Evolutionary conservation across 2,329 filamentous ascomycete genomes (phyloP).

Genomic region (Calonectria crousiana): DNA sequence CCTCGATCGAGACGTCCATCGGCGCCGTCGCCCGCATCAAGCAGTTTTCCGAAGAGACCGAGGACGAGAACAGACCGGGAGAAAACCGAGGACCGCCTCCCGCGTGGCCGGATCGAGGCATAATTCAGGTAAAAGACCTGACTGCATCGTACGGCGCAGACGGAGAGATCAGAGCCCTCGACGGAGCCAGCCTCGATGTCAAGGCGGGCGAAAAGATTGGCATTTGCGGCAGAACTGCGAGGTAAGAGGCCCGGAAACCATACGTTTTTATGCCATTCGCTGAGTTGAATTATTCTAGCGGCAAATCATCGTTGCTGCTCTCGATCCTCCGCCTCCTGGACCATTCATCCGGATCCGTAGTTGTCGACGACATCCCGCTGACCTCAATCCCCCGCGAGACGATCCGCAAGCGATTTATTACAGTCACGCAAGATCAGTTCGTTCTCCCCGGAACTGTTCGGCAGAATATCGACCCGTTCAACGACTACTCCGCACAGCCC

Average conservation of each 20-base stretch:
- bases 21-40: slow-evolving; percentile 52
- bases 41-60: slow-evolving; percentile 46
- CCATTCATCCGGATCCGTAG: slow-evolving; percentile 51
- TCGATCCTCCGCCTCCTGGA: slow-evolving; percentile 63
- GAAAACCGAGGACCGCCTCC: slow-evolving; percentile 36
- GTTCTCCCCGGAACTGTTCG: slow-evolving; percentile 60
- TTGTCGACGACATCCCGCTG: slow-evolving; percentile 58
- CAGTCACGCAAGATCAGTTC: slow-evolving; percentile 64
- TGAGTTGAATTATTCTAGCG: slow-evolving; percentile 47
- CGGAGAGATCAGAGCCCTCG: slow-evolving; percentile 34
- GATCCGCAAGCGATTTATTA: slow-evolving; percentile 58
- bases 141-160: slow-evolving; percentile 44
- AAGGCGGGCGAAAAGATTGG: slow-evolving; percentile 60
- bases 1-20: slow-evolving; percentile 53
- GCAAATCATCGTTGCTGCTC: slow-evolving; percentile 63
- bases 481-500: slow-evolving; percentile 46
- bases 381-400: slow-evolving; percentile 54
- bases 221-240: slow-evolving; percentile 64
- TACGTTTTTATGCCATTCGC: too few relatives aligned
- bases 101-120: slow-evolving; percentile 48
- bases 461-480: slow-evolving; percentile 60
- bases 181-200: slow-evolving; percentile 39
- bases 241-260: slow-evolving; percentile 25
- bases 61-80: slow-evolving; percentile 40
- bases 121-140: slow-evolving; percentile 43